Conservation (phyloP, 495 filamentous ascomycete species). For the Tuber umbilicatum region DNA sequence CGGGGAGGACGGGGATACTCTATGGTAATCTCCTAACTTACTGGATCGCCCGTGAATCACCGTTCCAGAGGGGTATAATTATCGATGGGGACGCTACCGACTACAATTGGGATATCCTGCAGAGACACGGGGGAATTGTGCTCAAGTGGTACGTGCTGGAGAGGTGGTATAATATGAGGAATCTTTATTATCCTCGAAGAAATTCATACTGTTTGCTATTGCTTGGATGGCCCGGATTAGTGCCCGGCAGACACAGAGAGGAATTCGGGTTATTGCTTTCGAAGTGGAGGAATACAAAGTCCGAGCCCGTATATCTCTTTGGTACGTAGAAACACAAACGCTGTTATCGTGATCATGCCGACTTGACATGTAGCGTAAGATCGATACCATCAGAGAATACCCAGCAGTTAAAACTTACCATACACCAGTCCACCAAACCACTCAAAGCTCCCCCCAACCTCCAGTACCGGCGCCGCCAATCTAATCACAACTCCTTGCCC, state of each 20-base stretch:
- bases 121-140: neutral
- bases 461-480: neutral
- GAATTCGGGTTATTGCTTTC: neutral
- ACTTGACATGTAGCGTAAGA: neutral
- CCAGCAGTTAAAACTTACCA: neutral
- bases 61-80: no score
- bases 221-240: neutral
- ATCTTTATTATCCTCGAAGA: neutral
- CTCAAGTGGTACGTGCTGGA: neutral
- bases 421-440: neutral
- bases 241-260: neutral
- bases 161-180: neutral
- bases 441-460: neutral
- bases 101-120: neutral
- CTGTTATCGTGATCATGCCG: neutral
- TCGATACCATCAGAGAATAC: neutral
- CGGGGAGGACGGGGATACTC: no score
- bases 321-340: neutral
- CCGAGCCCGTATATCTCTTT: neutral
- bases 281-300: neutral
- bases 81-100: no score
- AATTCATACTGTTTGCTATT: neutral
- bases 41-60: no score
- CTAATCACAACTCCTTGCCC: neutral
- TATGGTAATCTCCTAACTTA: no score